These are phyloP conservation scores for Zygnema cylindricum DNA, from an alignment of 139 green algal species.

Conservation along the genomic window DNA sequence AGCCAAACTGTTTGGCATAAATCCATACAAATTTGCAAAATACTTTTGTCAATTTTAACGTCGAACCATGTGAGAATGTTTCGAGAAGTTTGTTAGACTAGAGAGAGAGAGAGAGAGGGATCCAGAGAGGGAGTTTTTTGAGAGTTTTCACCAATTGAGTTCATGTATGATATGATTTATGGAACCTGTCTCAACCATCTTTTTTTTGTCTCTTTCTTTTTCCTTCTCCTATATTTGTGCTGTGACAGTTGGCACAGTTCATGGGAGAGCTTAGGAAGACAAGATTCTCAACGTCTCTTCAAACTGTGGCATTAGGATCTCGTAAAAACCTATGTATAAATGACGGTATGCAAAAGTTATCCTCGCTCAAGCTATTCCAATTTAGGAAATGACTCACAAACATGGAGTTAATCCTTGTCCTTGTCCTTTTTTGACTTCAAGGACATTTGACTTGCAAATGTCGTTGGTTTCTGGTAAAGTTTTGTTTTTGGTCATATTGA, in stretches of 20 bases:
- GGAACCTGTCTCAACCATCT: not conserved
- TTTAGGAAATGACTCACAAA: not conserved
- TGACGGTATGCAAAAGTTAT: conserved; percentile 69
- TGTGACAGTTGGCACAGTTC: conserved; percentile 82
- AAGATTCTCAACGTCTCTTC: conserved; percentile 36
- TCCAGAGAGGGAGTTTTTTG: no score
- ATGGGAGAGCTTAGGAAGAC: conserved; percentile 61
- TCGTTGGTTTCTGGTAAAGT: no score
- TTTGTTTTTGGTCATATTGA: no score
- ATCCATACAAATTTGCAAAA: no score
- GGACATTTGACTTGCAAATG: not conserved
- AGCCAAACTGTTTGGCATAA: no score
- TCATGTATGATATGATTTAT: no score
- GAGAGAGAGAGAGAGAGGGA: no score
- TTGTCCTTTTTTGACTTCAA: not conserved
- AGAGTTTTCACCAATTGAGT: no score
- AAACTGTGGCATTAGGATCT: conserved; percentile 43
- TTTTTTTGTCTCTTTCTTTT: not conserved
- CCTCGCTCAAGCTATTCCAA: not conserved
- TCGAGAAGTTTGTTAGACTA: no score
- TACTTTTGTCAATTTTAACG: no score
- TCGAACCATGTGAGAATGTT: no score
- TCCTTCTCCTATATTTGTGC: not conserved
- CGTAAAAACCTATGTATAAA: conserved; percentile 88
- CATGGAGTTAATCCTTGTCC: not conserved